Evolutionary conservation across 2,329 filamentous ascomycete species (phyloP), one percentile per base, ranked within the genome.

Genomic region (Pseudodiploospora longispora): DNA sequence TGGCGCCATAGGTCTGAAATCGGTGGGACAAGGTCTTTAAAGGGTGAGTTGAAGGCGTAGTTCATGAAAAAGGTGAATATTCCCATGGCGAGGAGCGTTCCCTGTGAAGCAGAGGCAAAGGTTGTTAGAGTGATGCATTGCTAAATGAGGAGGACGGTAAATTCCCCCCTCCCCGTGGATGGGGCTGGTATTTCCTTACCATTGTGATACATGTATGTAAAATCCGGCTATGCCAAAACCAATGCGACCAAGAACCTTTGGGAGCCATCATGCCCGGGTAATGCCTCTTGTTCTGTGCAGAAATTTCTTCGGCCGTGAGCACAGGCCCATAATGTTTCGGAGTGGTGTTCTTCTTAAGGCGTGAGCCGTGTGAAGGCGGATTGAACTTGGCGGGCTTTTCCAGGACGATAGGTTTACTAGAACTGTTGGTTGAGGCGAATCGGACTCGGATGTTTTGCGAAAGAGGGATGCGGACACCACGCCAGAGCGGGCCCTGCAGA

Each of bases 241-340:
- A 90, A 64, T 91, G 78, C 67, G 86, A 76, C 65, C 87, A 88
- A 0, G 85, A 87, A 5, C 88, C 87, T 59, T 84, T 74, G 0
- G 89, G 82, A 38, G 91, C 85, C 74, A 95, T 89, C 76, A 94
- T 82, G 55, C 90, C 83, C 1, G 93, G 93, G 62, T 97, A 97
- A 51, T 85, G 72, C 63, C 78, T 85, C 51, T 67, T 76, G 52
- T 71, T 75, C 70, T 87, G 87, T 48, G 74, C 75, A 50, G 76
- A 69, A 41, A 72, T 67, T 63, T 95, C 84, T 41, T 82, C 75
- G 19, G 74, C 69, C 10, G 78, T 81, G 48, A 89, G 67, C 27
- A 78, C 67, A 12, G 87, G 85, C 33, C 88, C 89, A 60, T 94
- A 95, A 63, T 83, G 80, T 55, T 75, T 74, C 30, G 83, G 81